phyloP scores from a whole-genome alignment of 2,329 filamentous ascomycete genomes.

The Aureobasidium sp. region DNA sequence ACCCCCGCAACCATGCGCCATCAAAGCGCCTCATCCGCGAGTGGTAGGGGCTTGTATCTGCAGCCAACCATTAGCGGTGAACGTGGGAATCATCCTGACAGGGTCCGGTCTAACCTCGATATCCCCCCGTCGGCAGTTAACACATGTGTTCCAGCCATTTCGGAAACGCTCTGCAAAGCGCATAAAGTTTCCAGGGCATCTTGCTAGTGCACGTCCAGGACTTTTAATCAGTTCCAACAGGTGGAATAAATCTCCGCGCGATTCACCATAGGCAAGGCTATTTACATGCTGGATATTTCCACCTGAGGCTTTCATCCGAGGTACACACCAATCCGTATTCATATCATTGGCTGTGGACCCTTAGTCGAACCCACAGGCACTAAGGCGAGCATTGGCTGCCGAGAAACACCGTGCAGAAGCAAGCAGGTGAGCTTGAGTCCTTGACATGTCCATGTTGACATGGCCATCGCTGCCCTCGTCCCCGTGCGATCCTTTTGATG shows the following conservation, averaged over 20 bases:
- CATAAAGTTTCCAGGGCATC: constrained; percentile 14
- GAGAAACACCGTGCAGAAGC: constrained; percentile 15
- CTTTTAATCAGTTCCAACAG: constrained; percentile 12
- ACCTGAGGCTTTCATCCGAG: constrained; percentile 13
- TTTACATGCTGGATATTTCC: constrained; percentile 14
- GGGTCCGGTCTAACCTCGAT: constrained; percentile 15
- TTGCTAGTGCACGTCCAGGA: constrained; percentile 9
- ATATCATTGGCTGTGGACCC: constrained; percentile 15
- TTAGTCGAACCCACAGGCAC: constrained; percentile 14
- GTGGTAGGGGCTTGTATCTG: constrained; percentile 17
- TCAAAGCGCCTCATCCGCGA: constrained; percentile 16
- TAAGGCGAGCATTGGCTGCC: constrained; percentile 14
- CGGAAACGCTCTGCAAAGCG: constrained; percentile 12
- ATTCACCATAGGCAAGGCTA: constrained; percentile 7
- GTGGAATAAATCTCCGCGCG: constrained; percentile 16
- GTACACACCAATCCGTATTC: constrained; percentile 14
- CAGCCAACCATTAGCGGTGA: constrained; percentile 18
- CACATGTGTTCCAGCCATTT: constrained; percentile 14
- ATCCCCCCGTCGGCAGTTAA: constrained; percentile 9
- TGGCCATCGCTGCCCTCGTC: constrained; percentile 11
- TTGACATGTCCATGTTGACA: constrained; percentile 17
- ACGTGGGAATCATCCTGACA: constrained; percentile 16
- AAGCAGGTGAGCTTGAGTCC: constrained; percentile 16
- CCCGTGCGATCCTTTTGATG: constrained; percentile 13
- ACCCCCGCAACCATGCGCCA: constrained; percentile 18